Evolutionary conservation across 78 protist species (phyloP).

Genomic region (Bigelowiella natans): DNA sequence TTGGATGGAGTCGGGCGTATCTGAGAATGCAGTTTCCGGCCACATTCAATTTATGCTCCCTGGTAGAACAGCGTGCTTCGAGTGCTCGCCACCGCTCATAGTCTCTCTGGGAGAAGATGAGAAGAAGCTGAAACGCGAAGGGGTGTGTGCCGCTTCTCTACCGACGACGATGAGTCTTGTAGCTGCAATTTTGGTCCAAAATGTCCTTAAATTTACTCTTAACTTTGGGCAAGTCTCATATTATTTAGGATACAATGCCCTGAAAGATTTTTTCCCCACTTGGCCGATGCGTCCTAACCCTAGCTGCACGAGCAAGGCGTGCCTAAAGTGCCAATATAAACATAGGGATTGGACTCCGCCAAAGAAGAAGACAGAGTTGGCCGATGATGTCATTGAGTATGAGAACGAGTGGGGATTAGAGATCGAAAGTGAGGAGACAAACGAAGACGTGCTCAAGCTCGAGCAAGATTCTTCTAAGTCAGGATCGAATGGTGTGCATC

Average conservation of each 20-base stretch:
- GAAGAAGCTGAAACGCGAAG: constrained; percentile 46
- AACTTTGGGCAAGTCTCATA: constrained; percentile 67
- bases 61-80: constrained; percentile 68
- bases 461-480: too few relatives aligned
- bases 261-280: not conserved
- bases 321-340: not conserved
- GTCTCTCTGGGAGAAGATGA: constrained; percentile 81
- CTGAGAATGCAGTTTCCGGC: constrained; percentile 92
- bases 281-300: not conserved
- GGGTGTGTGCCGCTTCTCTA: constrained; percentile 88
- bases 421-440: too few relatives aligned
- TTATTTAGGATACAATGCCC: constrained; percentile 57
- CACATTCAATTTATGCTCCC: constrained; percentile 70
- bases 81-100: constrained; percentile 80
- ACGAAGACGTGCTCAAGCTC: too few relatives aligned
- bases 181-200: constrained; percentile 76
- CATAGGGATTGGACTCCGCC: too few relatives aligned
- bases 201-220: constrained; percentile 72
- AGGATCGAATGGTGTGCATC: too few relatives aligned
- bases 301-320: not conserved
- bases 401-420: too few relatives aligned
- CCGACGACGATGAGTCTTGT: constrained; percentile 93
- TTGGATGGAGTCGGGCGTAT: constrained; percentile 96
- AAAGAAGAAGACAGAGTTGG: too few relatives aligned
- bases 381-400: too few relatives aligned